Base-by-base conservation (phyloP, 352 stramenopile species). In the Blastocystis sp. region DNA sequence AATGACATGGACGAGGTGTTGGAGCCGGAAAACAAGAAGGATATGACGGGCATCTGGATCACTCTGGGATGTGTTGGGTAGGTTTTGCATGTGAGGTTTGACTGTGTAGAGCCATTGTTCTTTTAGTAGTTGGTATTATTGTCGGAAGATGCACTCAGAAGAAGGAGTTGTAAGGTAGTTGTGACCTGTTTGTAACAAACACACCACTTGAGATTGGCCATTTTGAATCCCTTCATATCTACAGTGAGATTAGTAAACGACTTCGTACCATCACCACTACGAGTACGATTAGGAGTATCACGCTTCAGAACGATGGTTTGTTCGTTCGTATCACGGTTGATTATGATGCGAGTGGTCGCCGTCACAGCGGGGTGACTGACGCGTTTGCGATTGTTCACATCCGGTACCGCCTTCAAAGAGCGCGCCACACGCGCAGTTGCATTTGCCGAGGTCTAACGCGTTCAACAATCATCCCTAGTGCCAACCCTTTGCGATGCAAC, bases 51-150 rank as follows among this genome's bases (percentile, higher is more conserved):
- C 11, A 61, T 59, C 0, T 78, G 67, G 67, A 78, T 78, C 1
- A 78, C 57, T 61, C 27, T 78, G 27, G 27, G 21, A 3, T 32
- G 46, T 59, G 67, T 42, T 38, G 46, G 46, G 24, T 40, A 56
- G 8, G 67, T 75, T 9, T 14, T 51, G 40, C 18, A 14, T 59
- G 11, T 59, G n/a, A 27, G 3, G 11, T 59, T 6, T 18, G n/a
- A 27, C n/a, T 14, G 51, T 59, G n/a, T 59, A 59, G 51, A 59
- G 51, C 18, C 7, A 27, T 59, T 14, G 51, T 59, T 11, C 51
- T 75, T 21, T 7, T 75, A 11, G 42, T 75, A 16, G 63, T 75
- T n/a, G 63, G 63, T 75, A 75, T 75, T 49, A 16, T 75, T 56
- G 63, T 75, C 7, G 63, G 63, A 11, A 36, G 46, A 18, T 75